phyloP scores from a whole-genome alignment of 768 basidiomycete genomes.

The Podaxis sp. region DNA sequence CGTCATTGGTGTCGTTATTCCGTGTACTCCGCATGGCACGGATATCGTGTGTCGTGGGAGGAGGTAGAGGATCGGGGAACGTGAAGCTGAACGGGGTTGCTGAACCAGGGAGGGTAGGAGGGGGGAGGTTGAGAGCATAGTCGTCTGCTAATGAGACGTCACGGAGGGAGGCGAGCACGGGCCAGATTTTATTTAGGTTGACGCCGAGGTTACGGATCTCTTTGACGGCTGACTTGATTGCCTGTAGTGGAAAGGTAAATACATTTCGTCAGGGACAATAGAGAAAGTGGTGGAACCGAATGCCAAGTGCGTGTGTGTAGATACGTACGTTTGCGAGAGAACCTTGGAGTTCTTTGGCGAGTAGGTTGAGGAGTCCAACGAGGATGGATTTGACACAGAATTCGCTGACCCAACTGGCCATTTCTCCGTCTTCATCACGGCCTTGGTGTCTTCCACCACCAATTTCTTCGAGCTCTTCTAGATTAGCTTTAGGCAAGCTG shows the following conservation, averaged over 20 bases:
- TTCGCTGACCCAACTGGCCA: slow-evolving; percentile 64
- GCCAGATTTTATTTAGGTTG: slow-evolving; percentile 67
- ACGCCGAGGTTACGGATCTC: slow-evolving; percentile 52
- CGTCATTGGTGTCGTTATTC: slow-evolving; percentile 34
- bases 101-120: slow-evolving; percentile 14
- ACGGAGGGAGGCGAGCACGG: slow-evolving; percentile 35
- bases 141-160: slow-evolving; percentile 1
- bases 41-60: slow-evolving; percentile 48
- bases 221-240: slow-evolving; percentile 45
- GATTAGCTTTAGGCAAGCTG: slow-evolving; percentile 39
- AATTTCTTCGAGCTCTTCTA: slow-evolving; percentile 67
- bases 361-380: slow-evolving; percentile 56
- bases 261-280: slow-evolving; percentile 9
- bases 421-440: slow-evolving; percentile 40
- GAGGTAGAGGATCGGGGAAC: slow-evolving; percentile 63
- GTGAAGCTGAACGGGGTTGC: slow-evolving; percentile 33
- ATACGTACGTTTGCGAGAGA: slow-evolving; percentile 36
- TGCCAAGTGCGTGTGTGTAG: background rate
- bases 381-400: slow-evolving; percentile 62
- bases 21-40: slow-evolving; percentile 38
- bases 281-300: slow-evolving; percentile 1
- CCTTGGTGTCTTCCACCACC: slow-evolving; percentile 29
- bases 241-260: slow-evolving; percentile 25
- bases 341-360: slow-evolving; percentile 43
- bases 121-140: slow-evolving; percentile 1